A percentile compares a stretch with the other conserved stretches of the same genome.
These are phyloP conservation scores for Solanum neorickii DNA, from an alignment of 257 asterid genomes.

Conservation along the genomic window DNA sequence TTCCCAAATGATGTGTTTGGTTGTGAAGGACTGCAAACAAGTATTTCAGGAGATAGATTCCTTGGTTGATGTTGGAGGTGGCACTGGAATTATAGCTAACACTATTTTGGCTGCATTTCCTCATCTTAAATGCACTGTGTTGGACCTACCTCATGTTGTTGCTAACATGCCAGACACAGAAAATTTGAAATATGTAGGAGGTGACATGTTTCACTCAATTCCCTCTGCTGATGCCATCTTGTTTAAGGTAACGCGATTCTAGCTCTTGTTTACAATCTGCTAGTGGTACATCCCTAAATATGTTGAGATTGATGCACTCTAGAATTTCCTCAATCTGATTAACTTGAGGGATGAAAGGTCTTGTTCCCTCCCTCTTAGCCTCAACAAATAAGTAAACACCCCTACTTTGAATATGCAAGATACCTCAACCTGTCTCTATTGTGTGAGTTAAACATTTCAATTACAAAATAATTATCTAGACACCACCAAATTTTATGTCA, in stretches of 20 bases:
- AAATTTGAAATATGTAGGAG: not conserved
- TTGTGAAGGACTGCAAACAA: not conserved
- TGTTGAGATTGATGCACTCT: not conserved
- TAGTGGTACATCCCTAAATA: not conserved
- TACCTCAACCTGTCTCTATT: not conserved
- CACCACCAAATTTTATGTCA: no score
- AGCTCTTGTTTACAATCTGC: not conserved
- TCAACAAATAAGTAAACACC: not conserved
- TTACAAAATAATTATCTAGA: no score
- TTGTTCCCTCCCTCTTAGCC: not conserved
- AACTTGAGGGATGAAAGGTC: not conserved
- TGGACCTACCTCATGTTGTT: constrained; percentile 11
- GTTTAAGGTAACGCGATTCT: not conserved
- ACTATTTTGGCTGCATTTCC: not conserved
- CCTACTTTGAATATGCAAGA: not conserved
- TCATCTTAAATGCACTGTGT: not conserved
- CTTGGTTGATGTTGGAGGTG: constrained; percentile 3
- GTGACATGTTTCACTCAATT: constrained; percentile 12
- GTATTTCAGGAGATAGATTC: constrained; percentile 11
- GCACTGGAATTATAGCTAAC: constrained; percentile 7
- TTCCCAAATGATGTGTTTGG: constrained; percentile 5
- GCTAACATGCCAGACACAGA: not conserved
- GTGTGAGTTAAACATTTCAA: not conserved
- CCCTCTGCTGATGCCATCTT: constrained; percentile 9
- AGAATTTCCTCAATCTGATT: not conserved